Conservation (phyloP, 2,329 filamentous ascomycete genomes). For the Rachicladosporium sp. region DNA sequence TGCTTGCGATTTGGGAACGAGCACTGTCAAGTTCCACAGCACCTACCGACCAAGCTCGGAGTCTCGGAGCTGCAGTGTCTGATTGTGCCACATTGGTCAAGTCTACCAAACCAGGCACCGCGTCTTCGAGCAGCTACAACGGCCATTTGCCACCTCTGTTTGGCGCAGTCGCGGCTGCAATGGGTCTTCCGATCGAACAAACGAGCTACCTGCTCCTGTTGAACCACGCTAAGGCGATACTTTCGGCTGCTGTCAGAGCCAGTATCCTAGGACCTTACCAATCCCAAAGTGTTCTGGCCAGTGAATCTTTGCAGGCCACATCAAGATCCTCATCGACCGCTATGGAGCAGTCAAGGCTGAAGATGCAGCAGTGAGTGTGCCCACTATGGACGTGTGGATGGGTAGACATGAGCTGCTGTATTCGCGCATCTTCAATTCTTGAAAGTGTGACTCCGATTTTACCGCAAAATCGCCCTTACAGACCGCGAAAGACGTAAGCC, state of each 20-base stretch:
- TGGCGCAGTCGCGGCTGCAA: conserved; percentile 52
- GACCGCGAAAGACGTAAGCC: too few species aligned
- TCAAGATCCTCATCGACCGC: conserved; percentile 45
- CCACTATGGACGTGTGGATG: conserved; percentile 71
- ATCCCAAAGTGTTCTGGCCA: conserved; percentile 60
- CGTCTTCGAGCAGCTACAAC: conserved; percentile 13
- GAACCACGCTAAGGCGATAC: conserved; percentile 61
- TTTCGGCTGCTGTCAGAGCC: conserved; percentile 65
- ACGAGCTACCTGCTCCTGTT: conserved; percentile 65
- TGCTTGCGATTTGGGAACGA: conserved; percentile 61
- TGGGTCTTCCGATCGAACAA: conserved; percentile 49
- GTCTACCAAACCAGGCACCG: conserved; percentile 4
- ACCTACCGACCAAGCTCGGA: conserved; percentile 4
- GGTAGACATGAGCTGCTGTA: conserved; percentile 74
- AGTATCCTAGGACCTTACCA: conserved; percentile 72
- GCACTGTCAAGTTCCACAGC: conserved; percentile 12
- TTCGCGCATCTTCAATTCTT: conserved; percentile 79
- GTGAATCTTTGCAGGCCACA: conserved; percentile 44
- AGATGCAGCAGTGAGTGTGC: conserved; percentile 61
- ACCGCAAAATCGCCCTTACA: too few species aligned
- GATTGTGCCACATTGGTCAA: conserved; percentile 15
- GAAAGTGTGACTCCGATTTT: conserved; percentile 5
- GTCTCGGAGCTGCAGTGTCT: conserved; percentile 4
- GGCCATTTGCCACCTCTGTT: conserved; percentile 61
- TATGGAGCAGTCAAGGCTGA: conserved; percentile 32